Evolutionary conservation across 2,329 filamentous ascomycete species (phyloP).

Genomic region (Cryphonectria radicalis): DNA sequence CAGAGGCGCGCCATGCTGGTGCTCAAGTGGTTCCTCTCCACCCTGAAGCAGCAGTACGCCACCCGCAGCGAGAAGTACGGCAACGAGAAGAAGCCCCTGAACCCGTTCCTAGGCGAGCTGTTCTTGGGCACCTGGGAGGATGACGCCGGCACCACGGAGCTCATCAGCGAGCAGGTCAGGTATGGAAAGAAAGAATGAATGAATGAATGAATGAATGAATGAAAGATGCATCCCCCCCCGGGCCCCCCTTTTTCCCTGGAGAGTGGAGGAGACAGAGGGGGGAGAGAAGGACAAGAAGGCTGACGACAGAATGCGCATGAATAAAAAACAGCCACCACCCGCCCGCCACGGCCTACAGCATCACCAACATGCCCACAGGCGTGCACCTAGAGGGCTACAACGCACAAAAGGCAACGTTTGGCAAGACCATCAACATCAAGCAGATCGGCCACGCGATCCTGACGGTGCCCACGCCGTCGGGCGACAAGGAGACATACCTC

Average conservation of each 20-base stretch:
- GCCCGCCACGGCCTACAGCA: slow-evolving; percentile 91
- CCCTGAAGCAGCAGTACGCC: slow-evolving; percentile 83
- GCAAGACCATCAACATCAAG: slow-evolving; percentile 91
- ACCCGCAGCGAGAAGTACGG: slow-evolving; percentile 77
- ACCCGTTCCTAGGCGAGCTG: slow-evolving; percentile 93
- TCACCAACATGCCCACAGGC: slow-evolving; percentile 83
- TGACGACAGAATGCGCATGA: background rate
- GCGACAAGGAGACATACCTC: slow-evolving; percentile 71
- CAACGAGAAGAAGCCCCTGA: slow-evolving; percentile 96
- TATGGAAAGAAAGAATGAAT: slow-evolving; percentile 37
- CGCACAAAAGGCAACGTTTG: slow-evolving; percentile 94
- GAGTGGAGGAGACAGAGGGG: background rate
- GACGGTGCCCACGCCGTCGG: slow-evolving; percentile 62
- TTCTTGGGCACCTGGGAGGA: slow-evolving; percentile 93
- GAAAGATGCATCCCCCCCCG: too few species aligned
- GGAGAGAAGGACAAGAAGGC: background rate
- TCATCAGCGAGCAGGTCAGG: slow-evolving; percentile 94
- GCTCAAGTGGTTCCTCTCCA: slow-evolving; percentile 95
- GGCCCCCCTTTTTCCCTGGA: too few species aligned
- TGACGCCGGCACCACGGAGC: slow-evolving; percentile 76
- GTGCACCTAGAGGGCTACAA: slow-evolving; percentile 87
- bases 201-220: too few species aligned
- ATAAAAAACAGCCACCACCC: slow-evolving; percentile 76
- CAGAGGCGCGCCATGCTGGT: slow-evolving; percentile 84
- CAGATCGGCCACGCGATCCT: slow-evolving; percentile 89